Base-by-base conservation (phyloP, 495 filamentous ascomycete genomes). In the Xylaria cubensis region DNA sequence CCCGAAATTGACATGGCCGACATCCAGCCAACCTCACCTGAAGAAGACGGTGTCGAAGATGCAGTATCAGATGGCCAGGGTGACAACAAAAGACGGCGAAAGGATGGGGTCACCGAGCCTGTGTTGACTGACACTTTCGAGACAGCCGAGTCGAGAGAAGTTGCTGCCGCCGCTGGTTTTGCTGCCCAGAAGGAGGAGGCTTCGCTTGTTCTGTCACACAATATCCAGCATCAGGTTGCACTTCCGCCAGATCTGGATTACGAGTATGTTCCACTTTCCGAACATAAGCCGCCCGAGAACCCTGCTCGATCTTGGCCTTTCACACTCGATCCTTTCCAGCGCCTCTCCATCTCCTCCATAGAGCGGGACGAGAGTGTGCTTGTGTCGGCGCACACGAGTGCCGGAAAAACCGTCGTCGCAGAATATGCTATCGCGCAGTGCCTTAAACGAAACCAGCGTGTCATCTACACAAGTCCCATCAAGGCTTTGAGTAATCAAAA, bases 381-480 rank as follows among this genome's bases (percentile, higher is more conserved):
- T 50, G 96, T 99, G 17, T 98, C 97, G 17, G 96, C 96, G 26
- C 96, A 99, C 82, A 99, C 96, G 26, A 95, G 92, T 88, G 96
- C 96, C 50, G 96, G 96, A 81, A 99, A 99, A 81, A 99, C 96
- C 3, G 96, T 98, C 21, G 94, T 97, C 24, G 96, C 96, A 70
- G 96, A 99, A 79, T 99, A 99, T 79, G 97, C 96, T 17, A 98
- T 99, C 78, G 96, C 96, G 51, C 96, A 99, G 78, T 95, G 97
- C 82, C 88, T 99, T 82, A 95, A 97, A 84, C 90, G 92, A 80
- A 98, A 97, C 83, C 96, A 99, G 84, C 90, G 96, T 78, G 96
- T 99, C 72, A 98, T 99, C 79, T 99, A 99, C 84, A 99, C 96
- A 2, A 98, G 95, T 86, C 96, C 96, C 1, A 98, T 99, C 84